Base-by-base conservation (phyloP, 805 yeast genomes). In the Nakazawaea siamensis region DNA sequence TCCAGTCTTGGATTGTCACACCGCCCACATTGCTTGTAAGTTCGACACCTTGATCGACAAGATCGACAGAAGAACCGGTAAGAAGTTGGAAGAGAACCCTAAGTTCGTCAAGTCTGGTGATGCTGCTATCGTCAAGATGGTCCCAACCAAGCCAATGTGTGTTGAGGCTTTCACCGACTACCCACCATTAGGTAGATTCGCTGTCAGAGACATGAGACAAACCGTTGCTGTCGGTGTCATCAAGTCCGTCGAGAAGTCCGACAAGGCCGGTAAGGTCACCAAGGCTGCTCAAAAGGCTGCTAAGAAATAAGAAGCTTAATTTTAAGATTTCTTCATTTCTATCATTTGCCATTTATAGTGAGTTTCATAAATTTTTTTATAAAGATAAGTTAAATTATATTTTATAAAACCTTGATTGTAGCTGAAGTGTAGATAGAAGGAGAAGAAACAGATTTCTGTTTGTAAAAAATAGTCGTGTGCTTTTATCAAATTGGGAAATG, bases 171-270 rank as follows among this genome's bases (percentile, higher is more conserved):
- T 78, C 80, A 70, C 78, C 60, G 92, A 86, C 62, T 87, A 90
- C 80, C 95, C 90, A 65, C 95, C 94, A 71, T 70, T 90, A 67
- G 92, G 95, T 72, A 87, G 97, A 80, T 74, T 90, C 70, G 90
- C 90, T 66, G 96, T 87, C 77, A 88, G 97, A 83, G 97, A 87
- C 74, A 87, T 87, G 97, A 84, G 97, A 82, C 96, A 87, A 75
- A 88, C 97, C 57, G 97, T 88, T 60, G 97, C 97, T 65, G 97
- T 88, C 65, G 97, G 96, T 84, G 95, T 88, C 64, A 83, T 90
- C 83, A 90, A 90, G 80, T 68, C 86, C 49, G 95, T 86, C 57
- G 94, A 74, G 60, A 86, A 86, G 81, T 61, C 83, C 52, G 80
- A 76, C 69, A 71, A 69, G 67, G 84, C 86, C 60, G 88, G 85